phyloP scores from a whole-genome alignment of 2,329 filamentous ascomycete species.

The Akanthomyces muscarius region DNA sequence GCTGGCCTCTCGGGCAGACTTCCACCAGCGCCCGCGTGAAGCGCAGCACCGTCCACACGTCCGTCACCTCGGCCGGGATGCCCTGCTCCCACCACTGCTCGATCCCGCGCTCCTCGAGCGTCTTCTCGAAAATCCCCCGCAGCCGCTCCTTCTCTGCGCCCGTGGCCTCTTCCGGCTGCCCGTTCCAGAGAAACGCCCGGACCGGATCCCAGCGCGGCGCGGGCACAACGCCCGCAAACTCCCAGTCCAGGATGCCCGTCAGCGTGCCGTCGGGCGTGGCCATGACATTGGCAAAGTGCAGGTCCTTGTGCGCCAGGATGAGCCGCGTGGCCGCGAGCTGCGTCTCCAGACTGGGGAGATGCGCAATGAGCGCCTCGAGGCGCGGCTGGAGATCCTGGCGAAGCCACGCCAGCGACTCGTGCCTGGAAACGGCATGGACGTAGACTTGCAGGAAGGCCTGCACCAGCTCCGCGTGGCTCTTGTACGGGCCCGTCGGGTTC shows the following conservation, averaged over 20 bases:
- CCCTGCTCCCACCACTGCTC: conserved; percentile 19
- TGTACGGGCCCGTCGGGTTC: conserved; percentile 28
- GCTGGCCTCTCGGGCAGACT: conserved; percentile 25
- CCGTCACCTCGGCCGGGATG: conserved; percentile 21
- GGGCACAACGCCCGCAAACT: conserved; percentile 35
- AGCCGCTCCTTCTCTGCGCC: conserved; percentile 25
- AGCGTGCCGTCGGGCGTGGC: conserved; percentile 27
- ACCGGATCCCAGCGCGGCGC: conserved; percentile 33
- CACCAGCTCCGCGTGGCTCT: conserved; percentile 27
- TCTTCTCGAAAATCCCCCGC: conserved; percentile 25
- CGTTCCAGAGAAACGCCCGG: conserved; percentile 34
- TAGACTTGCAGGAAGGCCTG: conserved; percentile 26
- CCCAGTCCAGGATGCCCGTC: conserved; percentile 35
- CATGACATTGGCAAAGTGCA: conserved; percentile 36
- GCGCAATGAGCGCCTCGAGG: conserved; percentile 24
- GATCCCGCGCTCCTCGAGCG: conserved; percentile 21
- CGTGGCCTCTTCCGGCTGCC: conserved; percentile 20
- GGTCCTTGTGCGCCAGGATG: conserved; percentile 34
- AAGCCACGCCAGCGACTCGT: conserved; percentile 26
- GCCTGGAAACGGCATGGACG: conserved; percentile 26
- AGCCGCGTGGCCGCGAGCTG: conserved; percentile 17
- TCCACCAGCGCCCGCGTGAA: conserved; percentile 29
- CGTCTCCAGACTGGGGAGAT: conserved; percentile 15
- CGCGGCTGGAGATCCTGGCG: conserved; percentile 26
- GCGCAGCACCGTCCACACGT: conserved; percentile 27